Evolutionary conservation across 2,329 filamentous ascomycete species (phyloP), one percentile per base, ranked within the genome.

Genomic region (Colletotrichum chrysophilum): DNA sequence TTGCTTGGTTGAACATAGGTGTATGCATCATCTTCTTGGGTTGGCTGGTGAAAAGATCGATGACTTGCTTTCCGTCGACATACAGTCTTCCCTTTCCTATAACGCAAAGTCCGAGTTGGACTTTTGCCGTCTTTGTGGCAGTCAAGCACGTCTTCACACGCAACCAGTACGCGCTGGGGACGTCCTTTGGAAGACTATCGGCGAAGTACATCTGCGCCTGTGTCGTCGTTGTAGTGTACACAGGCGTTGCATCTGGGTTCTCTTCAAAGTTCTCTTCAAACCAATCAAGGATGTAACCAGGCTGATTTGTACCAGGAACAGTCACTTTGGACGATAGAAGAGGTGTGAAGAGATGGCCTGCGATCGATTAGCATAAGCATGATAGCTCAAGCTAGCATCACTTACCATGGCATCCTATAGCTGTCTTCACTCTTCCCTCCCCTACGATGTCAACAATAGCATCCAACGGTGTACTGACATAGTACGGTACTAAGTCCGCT

Each of bases 1-100:
- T 84, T 5, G 81, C 81, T 38, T 80, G 79, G 4, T 81, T 80
- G 71, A 87, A 83, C 66, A 86, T 85, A 4, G 55, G 52, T 28
- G 55, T 32, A 6, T 56, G 18, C 26, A 82, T 81, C 0, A 82
- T 84, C 43, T 83, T 85, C 9, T 79, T 80, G 4, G 79, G 79
- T 30, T 85, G 83, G 10, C 68, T 78, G 3, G 80, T 81, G 36
- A 79, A 81, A 12, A 82, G 77, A 16, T 84, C 81, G 28, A 86
- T 81, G 2, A 81, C 71, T 12, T 84, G 77, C 28, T 80, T 61
- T 0, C 79, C 82, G 48, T 85, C 74, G 26, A 86, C 76, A 32
- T 77, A 82, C 1, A 86, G 71, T 21, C 81, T 81, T 1, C 79
- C 83, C 3, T 81, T 84, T 24, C 84, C 84, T 36, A 80, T 81